A percentile compares a stretch with the other conserved stretches of the same genome.
Conservation (phyloP, 176 grass and related monocot species). For the Carex scoparia region DNA sequence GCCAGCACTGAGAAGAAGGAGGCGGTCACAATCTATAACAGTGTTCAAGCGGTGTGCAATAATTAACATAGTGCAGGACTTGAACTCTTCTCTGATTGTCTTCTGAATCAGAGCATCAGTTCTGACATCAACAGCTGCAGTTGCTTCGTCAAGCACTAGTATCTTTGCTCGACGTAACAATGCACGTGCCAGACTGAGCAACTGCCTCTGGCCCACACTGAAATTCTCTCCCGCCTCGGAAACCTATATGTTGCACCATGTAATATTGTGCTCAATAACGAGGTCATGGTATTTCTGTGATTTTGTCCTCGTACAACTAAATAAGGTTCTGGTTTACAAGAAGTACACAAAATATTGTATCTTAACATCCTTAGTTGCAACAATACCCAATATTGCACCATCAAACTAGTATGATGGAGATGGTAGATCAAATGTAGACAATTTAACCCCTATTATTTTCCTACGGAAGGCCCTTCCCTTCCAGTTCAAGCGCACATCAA, state of each 20-base stretch:
- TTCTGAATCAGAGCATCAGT: constrained; percentile 99
- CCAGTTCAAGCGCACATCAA: neutral
- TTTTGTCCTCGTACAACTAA: neutral
- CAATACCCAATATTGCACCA: neutral
- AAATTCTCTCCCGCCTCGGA: constrained; percentile 98
- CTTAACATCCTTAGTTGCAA: neutral
- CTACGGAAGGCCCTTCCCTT: neutral
- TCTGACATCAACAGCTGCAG: constrained; percentile 92
- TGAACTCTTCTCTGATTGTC: constrained; percentile 98
- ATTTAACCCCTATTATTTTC: neutral
- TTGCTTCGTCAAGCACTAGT: constrained; percentile 98
- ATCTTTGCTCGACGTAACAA: constrained; percentile 92
- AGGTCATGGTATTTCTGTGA: neutral
- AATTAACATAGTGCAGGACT: constrained; percentile 96
- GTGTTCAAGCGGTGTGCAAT: constrained; percentile 95
- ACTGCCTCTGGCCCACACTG: constrained; percentile 89
- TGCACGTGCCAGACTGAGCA: constrained; percentile 88
- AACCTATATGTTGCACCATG: constrained; percentile 38
- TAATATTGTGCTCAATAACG: neutral
- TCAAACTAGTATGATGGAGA: neutral
- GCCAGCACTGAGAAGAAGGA: constrained; percentile 84
- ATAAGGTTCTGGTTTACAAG: neutral
- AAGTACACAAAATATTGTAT: neutral
- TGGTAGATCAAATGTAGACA: neutral
- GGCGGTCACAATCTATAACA: constrained; percentile 84